Evolutionary conservation across 768 basidiomycete species (phyloP).

Genomic region (Dacryopinax spathularia): DNA sequence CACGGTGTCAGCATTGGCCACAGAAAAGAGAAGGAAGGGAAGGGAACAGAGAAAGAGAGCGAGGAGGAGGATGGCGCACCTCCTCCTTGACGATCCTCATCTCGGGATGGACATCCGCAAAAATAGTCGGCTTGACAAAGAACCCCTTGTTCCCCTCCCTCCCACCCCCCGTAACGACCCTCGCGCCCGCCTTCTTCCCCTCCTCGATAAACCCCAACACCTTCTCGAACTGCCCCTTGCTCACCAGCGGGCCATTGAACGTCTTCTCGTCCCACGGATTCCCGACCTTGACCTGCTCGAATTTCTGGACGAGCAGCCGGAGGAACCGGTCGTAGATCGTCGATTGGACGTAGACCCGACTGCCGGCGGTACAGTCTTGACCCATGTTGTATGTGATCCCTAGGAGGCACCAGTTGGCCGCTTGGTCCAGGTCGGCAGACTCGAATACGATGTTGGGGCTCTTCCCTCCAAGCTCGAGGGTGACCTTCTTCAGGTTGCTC

Average conservation of each 20-base stretch:
- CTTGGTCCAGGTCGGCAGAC: slow-evolving; percentile 81
- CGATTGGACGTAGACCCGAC: slow-evolving; percentile 79
- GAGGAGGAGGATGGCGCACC: slow-evolving; percentile 23
- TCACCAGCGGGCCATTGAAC: slow-evolving; percentile 77
- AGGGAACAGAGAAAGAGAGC: slow-evolving; percentile 10
- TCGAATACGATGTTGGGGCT: slow-evolving; percentile 81
- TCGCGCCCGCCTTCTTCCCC: slow-evolving; percentile 75
- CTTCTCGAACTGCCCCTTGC: slow-evolving; percentile 70
- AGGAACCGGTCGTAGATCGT: slow-evolving; percentile 77
- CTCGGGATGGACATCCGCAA: slow-evolving; percentile 58
- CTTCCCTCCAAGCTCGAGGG: slow-evolving; percentile 89
- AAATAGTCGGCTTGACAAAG: slow-evolving; percentile 83
- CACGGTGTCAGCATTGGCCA: too few relatives aligned
- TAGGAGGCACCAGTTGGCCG: slow-evolving; percentile 72
- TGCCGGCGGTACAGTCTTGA: slow-evolving; percentile 91
- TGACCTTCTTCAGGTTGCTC: slow-evolving; percentile 92
- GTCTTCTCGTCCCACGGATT: slow-evolving; percentile 64
- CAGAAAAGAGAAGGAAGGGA: too few relatives aligned
- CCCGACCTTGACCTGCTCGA: slow-evolving; percentile 55
- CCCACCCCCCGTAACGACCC: slow-evolving; percentile 60
- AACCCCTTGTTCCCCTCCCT: slow-evolving; percentile 66
- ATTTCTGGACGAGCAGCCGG: slow-evolving; percentile 33
- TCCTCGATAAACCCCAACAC: slow-evolving; percentile 79
- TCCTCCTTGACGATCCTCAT: slow-evolving; percentile 86
- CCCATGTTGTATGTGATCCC: slow-evolving; percentile 71